phyloP scores from a whole-genome alignment of 192 early-diverging fungal genomes.

The Podila clonocystis region DNA sequence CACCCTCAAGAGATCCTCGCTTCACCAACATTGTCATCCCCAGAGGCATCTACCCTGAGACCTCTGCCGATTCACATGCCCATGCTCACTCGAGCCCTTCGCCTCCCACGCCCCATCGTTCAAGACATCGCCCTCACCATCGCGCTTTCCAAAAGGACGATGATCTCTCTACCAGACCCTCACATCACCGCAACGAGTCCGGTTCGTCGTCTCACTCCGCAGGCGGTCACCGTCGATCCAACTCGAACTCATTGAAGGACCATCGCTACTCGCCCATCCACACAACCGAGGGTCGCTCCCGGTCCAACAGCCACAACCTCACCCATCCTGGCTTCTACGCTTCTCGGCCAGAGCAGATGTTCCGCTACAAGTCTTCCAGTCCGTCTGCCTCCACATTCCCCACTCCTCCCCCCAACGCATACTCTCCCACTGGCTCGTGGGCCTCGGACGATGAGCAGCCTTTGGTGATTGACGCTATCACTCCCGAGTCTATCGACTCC shows the following conservation, averaged over 20 bases:
- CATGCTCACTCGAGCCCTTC: conserved; percentile 31
- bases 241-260: conserved; percentile 25
- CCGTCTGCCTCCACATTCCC: conserved; percentile 32
- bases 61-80: conserved; percentile 23
- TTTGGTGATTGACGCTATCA: conserved; percentile 18
- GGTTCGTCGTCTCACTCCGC: background rate
- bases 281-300: conserved; percentile 12
- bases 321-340: conserved; percentile 3
- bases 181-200: conserved; percentile 11
- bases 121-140: conserved; percentile 46
- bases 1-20: conserved; percentile 72
- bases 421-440: conserved; percentile 42
- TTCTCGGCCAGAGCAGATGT: conserved; percentile 13
- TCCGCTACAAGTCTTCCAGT: conserved; percentile 29
- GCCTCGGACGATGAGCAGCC: conserved; percentile 47
- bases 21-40: conserved; percentile 77
- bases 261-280: conserved; percentile 45
- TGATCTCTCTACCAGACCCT: background rate
- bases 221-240: conserved; percentile 29
- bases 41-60: conserved; percentile 88
- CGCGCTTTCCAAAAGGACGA: conserved; percentile 35
- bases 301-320: conserved; percentile 29
- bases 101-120: conserved; percentile 26
- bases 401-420: conserved; percentile 35
- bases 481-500: conserved; percentile 14